A percentile compares a stretch with the other conserved stretches of the same genome.
These are phyloP conservation scores for Mollisiaceae sp. DNA, from an alignment of 2,329 filamentous ascomycete genomes.

Conservation along the genomic window DNA sequence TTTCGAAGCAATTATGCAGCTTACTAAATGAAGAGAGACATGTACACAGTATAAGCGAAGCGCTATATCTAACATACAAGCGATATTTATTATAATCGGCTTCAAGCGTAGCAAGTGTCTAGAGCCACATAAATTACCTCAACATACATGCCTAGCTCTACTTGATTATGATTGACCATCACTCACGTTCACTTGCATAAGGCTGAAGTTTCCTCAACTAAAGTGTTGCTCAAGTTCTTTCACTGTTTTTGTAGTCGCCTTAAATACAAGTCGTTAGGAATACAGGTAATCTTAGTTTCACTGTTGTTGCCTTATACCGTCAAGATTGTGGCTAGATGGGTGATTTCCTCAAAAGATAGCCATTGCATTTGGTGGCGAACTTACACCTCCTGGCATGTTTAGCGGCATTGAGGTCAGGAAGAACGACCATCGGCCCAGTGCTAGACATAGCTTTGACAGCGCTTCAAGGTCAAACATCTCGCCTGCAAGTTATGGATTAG, in stretches of 20 bases:
- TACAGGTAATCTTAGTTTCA: background rate
- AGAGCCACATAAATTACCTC: background rate
- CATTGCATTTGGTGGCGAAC: conserved; percentile 30
- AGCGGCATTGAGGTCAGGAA: conserved; percentile 55
- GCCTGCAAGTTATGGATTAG: conserved; percentile 27
- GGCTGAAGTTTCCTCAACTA: background rate
- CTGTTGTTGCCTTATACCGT: background rate
- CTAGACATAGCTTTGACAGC: conserved; percentile 42
- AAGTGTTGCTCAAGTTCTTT: background rate
- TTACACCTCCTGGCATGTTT: conserved; percentile 44
- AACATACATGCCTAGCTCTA: background rate
- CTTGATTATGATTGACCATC: background rate
- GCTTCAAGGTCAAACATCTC: conserved; percentile 46
- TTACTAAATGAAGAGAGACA: background rate
- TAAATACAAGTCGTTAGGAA: background rate
- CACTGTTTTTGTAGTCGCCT: too few relatives aligned
- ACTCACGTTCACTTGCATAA: background rate
- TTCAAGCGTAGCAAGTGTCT: background rate
- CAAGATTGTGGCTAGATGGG: background rate
- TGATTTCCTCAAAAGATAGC: conserved; percentile 30
- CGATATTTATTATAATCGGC: too few relatives aligned
- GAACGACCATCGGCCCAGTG: conserved; percentile 51
- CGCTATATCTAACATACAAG: background rate
- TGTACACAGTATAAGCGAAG: background rate
- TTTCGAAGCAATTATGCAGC: background rate